Evolutionary conservation across 1,139 yeast species (phyloP), one percentile per base, ranked within the genome.

Genomic region (Geotrichum klebahnii): DNA sequence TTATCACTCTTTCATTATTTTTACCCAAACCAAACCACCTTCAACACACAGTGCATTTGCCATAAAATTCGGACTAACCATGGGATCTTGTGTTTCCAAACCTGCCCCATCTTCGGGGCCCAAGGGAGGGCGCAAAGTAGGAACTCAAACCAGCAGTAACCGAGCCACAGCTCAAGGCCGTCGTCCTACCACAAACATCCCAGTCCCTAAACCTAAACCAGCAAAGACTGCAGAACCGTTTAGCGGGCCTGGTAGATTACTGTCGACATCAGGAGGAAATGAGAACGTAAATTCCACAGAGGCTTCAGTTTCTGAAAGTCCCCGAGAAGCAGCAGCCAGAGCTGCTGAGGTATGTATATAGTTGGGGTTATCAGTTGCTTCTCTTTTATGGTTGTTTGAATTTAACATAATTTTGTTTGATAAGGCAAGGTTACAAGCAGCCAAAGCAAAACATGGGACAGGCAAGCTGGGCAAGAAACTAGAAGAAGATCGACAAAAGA

Each of bases 321-420:
- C 55, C 6, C 34, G 53, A 6, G 48, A 42, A 29, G 50, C 50
- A n/a, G 55, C 55, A 12, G 55, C 55, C 5, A 28, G 40, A 12
- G 55, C 55, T 14, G 55, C 55, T 16, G 46, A 52, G 51, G 55
- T 49, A 39, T 34, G 43, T n/a, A n/a, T n/a, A n/a, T n/a, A n/a
- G n/a, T n/a, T n/a, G n/a, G n/a, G n/a, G n/a, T n/a, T n/a, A n/a
- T n/a, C n/a, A n/a, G n/a, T n/a, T n/a, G n/a, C n/a, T n/a, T n/a
- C n/a, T n/a, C n/a, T n/a, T n/a, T n/a, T n/a, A n/a, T n/a, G n/a
- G n/a, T n/a, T n/a, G n/a, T n/a, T n/a, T n/a, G n/a, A 33, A n/a
- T 22, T 20, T 32, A 16, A 23, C 26, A 4, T 10, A 9, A 24
- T 12, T 10, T 35, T 23, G 32, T 22, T 10, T 3, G 6, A 4